These are phyloP conservation scores for Podospora fimiseda DNA, from an alignment of 495 filamentous ascomycete genomes.

Conservation along the genomic window DNA sequence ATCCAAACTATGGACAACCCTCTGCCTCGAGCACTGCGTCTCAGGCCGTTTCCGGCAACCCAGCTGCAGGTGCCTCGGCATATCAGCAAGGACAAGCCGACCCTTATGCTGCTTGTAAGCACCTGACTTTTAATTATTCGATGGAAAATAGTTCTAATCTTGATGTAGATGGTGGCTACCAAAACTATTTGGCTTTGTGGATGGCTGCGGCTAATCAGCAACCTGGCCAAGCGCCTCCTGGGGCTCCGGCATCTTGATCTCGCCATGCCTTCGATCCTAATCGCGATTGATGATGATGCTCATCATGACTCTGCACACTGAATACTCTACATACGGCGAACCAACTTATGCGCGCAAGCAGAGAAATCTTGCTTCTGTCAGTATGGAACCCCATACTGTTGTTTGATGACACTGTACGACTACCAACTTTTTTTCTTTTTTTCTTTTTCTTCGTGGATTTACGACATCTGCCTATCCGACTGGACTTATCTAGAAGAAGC, in stretches of 20 bases:
- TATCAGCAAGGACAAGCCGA: constrained; percentile 14
- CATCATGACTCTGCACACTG: background rate
- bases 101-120: constrained; percentile 31
- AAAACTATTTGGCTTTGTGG: constrained; percentile 30
- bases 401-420: constrained; percentile 20
- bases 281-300: constrained; percentile 25
- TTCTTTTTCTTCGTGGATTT: background rate
- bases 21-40: constrained; percentile 25
- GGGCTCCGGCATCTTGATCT: constrained; percentile 20
- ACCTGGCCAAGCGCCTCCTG: constrained; percentile 22
- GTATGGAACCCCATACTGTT: background rate
- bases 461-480: constrained; percentile 6
- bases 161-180: constrained; percentile 27
- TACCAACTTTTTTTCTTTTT: constrained; percentile 3
- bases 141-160: constrained; percentile 6
- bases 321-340: background rate
- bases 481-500: background rate
- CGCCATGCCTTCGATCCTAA: constrained; percentile 12
- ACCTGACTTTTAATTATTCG: background rate
- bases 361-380: background rate
- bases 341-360: background rate
- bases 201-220: constrained; percentile 24
- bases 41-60: constrained; percentile 14
- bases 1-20: constrained; percentile 32
- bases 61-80: constrained; percentile 13